Base-by-base conservation (phyloP, 2,329 filamentous ascomycete species). In the Hymenoscyphus infarciens region DNA sequence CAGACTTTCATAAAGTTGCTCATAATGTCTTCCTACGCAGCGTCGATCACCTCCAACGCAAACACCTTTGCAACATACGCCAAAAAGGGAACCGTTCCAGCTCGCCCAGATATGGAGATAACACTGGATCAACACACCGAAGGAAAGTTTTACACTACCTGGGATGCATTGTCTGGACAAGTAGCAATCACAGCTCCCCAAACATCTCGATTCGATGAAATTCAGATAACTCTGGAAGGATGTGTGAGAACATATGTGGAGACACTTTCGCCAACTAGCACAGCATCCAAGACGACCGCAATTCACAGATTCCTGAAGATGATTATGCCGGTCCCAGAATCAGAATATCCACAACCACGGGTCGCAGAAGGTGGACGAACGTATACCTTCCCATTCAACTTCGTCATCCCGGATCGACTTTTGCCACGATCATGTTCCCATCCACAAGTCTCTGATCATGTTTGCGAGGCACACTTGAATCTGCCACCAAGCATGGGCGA, bases 401-500 rank as follows among this genome's bases (percentile, higher is more conserved):
- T 75, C 61, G 73, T 72, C 11, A 65, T 75, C 52, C 73, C 73
- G 1, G 65, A 71, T 15, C 71, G 68, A 22, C 67, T 75, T 8
- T 69, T 74, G 31, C 73, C 72, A 1, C 64, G 64, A 52, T 67
- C 69, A 15, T 75, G 73, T 59, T 57, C 61, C 2, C 73, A 75
- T 56, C 55, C 57, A 1, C 58, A 61, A 25, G 56, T 55, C n/a
- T 27, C 63, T 1, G 68, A 70, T 1, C 70, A 73, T 59, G 69
- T 75, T n/a, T 68, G 70, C 16, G 54, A 71, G 4, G 71, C 69
- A 19, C 73, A 75, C 64, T 53, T 73, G 3, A 69, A 71, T 52
- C 66, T 74, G 2, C 73, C 71, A 25, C 70, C 73, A 0, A 73
- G 69, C 39, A 70, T 74, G 65, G 72, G 72, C 49, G 69, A 72